Evolutionary conservation across 257 asterid genomes (phyloP), one percentile per base, ranked within the genome.

Genomic region (Eustoma russellianum): DNA sequence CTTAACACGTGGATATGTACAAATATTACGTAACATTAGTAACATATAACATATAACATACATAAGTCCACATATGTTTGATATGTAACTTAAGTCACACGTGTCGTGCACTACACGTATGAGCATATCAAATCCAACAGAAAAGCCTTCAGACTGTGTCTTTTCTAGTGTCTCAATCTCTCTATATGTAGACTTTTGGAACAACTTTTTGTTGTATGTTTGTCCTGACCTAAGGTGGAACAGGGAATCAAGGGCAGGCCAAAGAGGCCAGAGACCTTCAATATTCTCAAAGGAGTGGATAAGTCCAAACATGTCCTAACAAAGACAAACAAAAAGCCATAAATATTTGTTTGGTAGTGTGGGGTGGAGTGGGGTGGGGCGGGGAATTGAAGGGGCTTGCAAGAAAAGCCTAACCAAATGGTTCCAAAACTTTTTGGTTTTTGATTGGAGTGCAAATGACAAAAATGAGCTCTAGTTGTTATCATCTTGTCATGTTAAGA

Each of bases 191-290:
- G 48, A 48, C 54, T 57, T 38, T 61, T 46, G 41, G 41, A 35
- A 9, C 41, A 35, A 35, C 57, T 50, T 52, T 64, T 58, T 60
- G 61, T 66, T 48, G 41, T 66, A 46, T 41, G 61, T 74, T 74
- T 78, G 97, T 79, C 95, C 64, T 66, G 82, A 74, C 78, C 52
- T 70, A 53, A 67, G 80, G 65, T 77, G 94, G 85, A n/a, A 81
- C 63, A 46, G 74, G 77, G 93, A 86, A 83, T 83, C 87, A 70
- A 63, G 47, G 53, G 74, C 59, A 63, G 78, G 75, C 78, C 55
- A 71, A 77, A 70, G 72, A 58, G 59, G 57, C 40, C 40, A 17
- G n/a, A 18, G 46, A 44, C 48, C 41, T 64, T 45, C 33, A 73
- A 78, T 79, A 80, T 82, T 88, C 89, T 56, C 53, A 68, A 53